phyloP scores from a whole-genome alignment of 164 flowering plant species.

The Amborella trichopoda region DNA sequence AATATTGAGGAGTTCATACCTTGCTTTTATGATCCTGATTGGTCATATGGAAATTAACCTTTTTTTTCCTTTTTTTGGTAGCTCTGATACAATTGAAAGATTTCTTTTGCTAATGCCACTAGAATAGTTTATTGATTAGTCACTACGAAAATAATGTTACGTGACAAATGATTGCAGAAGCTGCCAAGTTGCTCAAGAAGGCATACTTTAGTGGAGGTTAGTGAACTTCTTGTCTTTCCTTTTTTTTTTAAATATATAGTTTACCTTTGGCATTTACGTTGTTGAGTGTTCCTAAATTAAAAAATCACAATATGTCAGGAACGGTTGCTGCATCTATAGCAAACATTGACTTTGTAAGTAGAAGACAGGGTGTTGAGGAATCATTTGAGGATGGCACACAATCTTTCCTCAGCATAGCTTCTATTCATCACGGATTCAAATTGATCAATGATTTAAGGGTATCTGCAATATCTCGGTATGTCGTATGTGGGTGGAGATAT shows the following conservation, averaged over 20 bases:
- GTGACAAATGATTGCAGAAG: slow-evolving; percentile 35
- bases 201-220: slow-evolving; percentile 95
- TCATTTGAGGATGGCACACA: slow-evolving; percentile 85
- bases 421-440: slow-evolving; percentile 68
- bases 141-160: neutral
- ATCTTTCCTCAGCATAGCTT: slow-evolving; percentile 79
- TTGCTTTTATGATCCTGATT: too few species aligned
- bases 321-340: slow-evolving; percentile 95
- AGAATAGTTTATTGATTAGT: too few species aligned
- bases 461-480: slow-evolving; percentile 53
- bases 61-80: too few species aligned
- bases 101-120: too few species aligned
- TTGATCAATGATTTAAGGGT: slow-evolving; percentile 47
- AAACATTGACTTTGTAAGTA: slow-evolving; percentile 72
- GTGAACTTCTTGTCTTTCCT: neutral
- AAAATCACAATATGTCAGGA: slow-evolving; percentile 29
- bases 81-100: too few species aligned
- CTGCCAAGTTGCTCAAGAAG: slow-evolving; percentile 62
- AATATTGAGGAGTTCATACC: too few species aligned
- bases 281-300: too few species aligned
- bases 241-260: neutral
- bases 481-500: neutral
- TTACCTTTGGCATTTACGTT: neutral
- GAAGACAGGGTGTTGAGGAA: slow-evolving; percentile 67
- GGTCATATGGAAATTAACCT: too few species aligned